Base-by-base conservation (phyloP, 805 yeast genomes). In the Maudiozyma serrabonitensis region DNA sequence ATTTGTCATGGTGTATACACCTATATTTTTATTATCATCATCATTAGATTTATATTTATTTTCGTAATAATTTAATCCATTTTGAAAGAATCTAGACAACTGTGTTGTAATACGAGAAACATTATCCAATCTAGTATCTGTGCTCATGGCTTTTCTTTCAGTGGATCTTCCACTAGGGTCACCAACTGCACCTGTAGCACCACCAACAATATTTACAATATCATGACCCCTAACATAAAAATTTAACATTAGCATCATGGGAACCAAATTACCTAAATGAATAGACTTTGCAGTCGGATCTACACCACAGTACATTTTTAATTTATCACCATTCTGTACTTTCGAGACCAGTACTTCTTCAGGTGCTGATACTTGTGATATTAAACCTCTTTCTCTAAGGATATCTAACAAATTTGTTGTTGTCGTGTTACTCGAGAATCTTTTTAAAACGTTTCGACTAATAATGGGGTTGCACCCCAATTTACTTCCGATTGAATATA, bases 151-250 rank as follows among this genome's bases (percentile, higher is more conserved):
- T 11, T 69, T 65, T 50, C 99, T 74, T 60, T 89, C 97, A 0
- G 90, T 79, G 0, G 75, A 70, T 56, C 96, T 74, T 0, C 98
- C 99, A 47, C 96, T 87, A 7, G 99, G 99, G 65, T 93, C 99
- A 7, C 99, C 99, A 1, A 93, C 95, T 12, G 78, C 76, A 8
- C 96, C 98, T 0, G 99, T 93, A 6, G 98, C 99, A 23, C 95
- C 95, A 18, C 96, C 96, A 16, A 93, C 89, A 6, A 91, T 66
- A 0, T 91, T 88, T 6, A 82, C 79, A n/a, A 88, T 79, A 52
- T 78, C 76, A 63, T 89, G 96, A 1, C 99, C 99, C 34, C 93
- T 71, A 32, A 89, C 67, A 53, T 80, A 80, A 65, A 89, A 89
- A 66, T 93, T 96, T 42, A 93, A 69, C 43, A 91, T 68, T 1